phyloP scores from a whole-genome alignment of 192 early-diverging fungal genomes.

The Backusella sp. region DNA sequence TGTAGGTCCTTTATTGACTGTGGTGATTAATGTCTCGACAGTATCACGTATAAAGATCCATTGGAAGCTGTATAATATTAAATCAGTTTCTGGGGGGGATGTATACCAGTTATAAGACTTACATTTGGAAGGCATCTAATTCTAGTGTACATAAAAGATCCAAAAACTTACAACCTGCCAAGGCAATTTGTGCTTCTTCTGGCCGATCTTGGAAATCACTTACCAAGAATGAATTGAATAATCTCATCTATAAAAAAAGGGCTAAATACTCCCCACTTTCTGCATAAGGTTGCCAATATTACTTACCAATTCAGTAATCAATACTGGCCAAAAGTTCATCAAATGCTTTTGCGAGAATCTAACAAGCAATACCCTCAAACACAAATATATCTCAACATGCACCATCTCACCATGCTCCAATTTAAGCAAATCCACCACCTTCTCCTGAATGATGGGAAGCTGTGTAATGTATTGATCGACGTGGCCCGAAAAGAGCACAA shows the following conservation, averaged over 20 bases:
- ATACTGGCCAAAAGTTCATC: slow-evolving; percentile 88
- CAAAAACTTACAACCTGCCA: slow-evolving; percentile 87
- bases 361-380: slow-evolving; percentile 76
- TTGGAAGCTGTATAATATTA: slow-evolving; percentile 62
- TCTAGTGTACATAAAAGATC: slow-evolving; percentile 80
- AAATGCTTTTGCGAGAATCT: slow-evolving; percentile 80
- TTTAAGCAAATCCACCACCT: slow-evolving; percentile 87
- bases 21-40: slow-evolving; percentile 59
- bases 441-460: slow-evolving; percentile 81
- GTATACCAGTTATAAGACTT: slow-evolving; percentile 17
- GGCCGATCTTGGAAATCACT: slow-evolving; percentile 47
- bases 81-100: neutral
- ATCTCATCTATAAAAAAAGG: slow-evolving; percentile 50
- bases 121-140: slow-evolving; percentile 85
- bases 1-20: slow-evolving; percentile 46
- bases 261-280: neutral
- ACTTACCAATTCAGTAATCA: slow-evolving; percentile 83
- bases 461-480: slow-evolving; percentile 77
- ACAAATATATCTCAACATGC: slow-evolving; percentile 83
- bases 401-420: slow-evolving; percentile 62
- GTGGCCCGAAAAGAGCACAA: slow-evolving; percentile 71
- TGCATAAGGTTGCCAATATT: neutral
- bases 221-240: slow-evolving; percentile 61
- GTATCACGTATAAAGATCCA: slow-evolving; percentile 95
- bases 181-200: slow-evolving; percentile 68